Evolutionary conservation across 1,139 yeast genomes (phyloP).

Genomic region (Yamadazyma pseudoaaseri): DNA sequence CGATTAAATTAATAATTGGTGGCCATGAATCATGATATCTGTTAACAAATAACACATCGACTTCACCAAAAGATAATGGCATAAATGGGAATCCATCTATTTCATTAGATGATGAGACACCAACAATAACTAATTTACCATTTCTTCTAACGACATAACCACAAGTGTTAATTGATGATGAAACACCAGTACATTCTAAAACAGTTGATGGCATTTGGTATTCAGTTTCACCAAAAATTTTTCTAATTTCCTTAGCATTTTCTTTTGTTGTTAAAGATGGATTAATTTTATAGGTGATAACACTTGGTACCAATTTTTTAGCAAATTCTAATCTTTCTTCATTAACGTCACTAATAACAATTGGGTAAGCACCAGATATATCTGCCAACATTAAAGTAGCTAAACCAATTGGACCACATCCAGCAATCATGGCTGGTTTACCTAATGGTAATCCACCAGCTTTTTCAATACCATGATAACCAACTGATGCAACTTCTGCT

Average conservation of each 20-base stretch:
- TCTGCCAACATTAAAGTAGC: constrained; percentile 74
- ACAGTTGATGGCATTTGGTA: constrained; percentile 51
- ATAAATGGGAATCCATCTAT: constrained; percentile 67
- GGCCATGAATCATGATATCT: constrained; percentile 62
- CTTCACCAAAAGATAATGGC: constrained; percentile 70
- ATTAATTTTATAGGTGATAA: constrained; percentile 50
- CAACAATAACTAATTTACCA: constrained; percentile 22
- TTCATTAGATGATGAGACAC: constrained; percentile 62
- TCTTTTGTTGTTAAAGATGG: constrained; percentile 30
- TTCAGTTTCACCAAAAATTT: constrained; percentile 38
- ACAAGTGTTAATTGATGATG: constrained; percentile 72
- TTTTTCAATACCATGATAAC: constrained; percentile 26
- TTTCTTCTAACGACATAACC: constrained; percentile 29
- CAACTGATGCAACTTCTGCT: constrained; percentile 33
- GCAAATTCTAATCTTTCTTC: constrained; percentile 62
- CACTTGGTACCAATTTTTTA: constrained; percentile 51
- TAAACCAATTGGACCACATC: constrained; percentile 96
- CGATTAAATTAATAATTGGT: constrained; percentile 44
- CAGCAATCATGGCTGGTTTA: constrained; percentile 74
- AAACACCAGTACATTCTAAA: constrained; percentile 28
- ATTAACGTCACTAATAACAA: constrained; percentile 63
- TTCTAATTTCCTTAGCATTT: constrained; percentile 29
- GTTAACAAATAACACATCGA: constrained; percentile 57
- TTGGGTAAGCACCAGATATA: constrained; percentile 77
- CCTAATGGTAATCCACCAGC: constrained; percentile 63